A percentile compares a stretch with the other conserved stretches of the same genome.
Evolutionary conservation across 345 rosid species (phyloP).

Genomic region (Salix caprea): DNA sequence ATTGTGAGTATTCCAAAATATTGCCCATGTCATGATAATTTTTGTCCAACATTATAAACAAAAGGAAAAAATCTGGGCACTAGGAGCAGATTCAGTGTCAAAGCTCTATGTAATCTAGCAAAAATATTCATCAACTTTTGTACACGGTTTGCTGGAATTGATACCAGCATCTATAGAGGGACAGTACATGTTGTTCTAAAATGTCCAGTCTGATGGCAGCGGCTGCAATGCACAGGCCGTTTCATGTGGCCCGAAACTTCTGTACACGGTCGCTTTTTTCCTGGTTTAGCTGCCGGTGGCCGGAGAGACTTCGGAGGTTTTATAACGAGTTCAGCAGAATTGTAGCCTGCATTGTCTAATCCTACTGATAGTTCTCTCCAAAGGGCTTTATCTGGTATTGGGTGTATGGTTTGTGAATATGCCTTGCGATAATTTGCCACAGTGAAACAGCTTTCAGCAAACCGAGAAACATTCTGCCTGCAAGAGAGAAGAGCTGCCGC

Average conservation of each 20-base stretch:
- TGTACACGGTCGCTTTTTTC: constrained; percentile 79
- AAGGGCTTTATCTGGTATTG: constrained; percentile 77
- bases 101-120: no score
- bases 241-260: constrained; percentile 76
- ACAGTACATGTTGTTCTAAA: constrained; percentile 95
- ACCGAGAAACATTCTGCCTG: constrained; percentile 87
- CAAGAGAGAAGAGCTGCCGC: constrained; percentile 91
- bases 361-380: constrained; percentile 75
- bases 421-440: constrained; percentile 85
- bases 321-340: constrained; percentile 38
- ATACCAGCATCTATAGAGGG: constrained; percentile 43
- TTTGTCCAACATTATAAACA: background rate
- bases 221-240: constrained; percentile 91
- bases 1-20: background rate
- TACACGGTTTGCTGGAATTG: background rate
- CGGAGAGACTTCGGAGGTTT: constrained; percentile 76
- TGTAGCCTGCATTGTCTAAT: constrained; percentile 5
- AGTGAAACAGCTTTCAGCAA: constrained; percentile 88
- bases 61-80: background rate
- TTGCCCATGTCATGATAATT: background rate
- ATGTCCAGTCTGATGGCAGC: constrained; percentile 95
- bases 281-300: constrained; percentile 85
- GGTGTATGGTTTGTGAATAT: constrained; percentile 88
- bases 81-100: no score
- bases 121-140: background rate